These are phyloP conservation scores for Pyrenula massariospora DNA, from an alignment of 495 filamentous ascomycete species.

Conservation along the genomic window DNA sequence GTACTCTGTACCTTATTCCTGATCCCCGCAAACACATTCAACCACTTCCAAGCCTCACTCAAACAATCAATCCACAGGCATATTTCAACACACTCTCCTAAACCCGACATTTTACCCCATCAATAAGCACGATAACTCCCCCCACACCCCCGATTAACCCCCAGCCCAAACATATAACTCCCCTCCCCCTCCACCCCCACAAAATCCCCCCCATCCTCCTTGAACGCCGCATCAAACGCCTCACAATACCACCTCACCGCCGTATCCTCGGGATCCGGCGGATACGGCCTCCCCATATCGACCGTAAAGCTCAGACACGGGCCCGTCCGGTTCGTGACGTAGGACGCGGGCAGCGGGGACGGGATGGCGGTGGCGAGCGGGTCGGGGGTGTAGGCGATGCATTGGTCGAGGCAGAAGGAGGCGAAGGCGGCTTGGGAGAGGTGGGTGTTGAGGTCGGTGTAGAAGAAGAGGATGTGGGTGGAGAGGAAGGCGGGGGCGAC, in stretches of 20 bases:
- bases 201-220: slow-evolving; percentile 4
- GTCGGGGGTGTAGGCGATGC: not conserved
- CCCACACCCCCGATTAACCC: slow-evolving; percentile 2
- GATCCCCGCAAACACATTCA: too few species aligned
- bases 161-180: slow-evolving; percentile 1
- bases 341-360: not conserved
- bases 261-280: not conserved
- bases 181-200: not conserved
- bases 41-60: not conserved
- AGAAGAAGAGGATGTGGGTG: not conserved
- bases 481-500: not conserved
- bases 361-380: not conserved
- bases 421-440: not conserved
- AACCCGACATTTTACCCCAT: not conserved
- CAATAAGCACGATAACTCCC: not conserved
- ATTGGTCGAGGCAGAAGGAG: not conserved
- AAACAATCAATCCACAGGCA: not conserved
- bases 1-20: too few species aligned
- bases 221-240: slow-evolving; percentile 1
- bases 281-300: not conserved
- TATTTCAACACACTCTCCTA: not conserved
- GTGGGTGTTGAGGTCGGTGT: not conserved
- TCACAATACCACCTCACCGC: not conserved
- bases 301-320: slow-evolving; percentile 2
- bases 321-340: not conserved